These are phyloP conservation scores for Maudiozyma saulgeensis DNA, from an alignment of 805 yeast genomes.

Conservation along the genomic window DNA sequence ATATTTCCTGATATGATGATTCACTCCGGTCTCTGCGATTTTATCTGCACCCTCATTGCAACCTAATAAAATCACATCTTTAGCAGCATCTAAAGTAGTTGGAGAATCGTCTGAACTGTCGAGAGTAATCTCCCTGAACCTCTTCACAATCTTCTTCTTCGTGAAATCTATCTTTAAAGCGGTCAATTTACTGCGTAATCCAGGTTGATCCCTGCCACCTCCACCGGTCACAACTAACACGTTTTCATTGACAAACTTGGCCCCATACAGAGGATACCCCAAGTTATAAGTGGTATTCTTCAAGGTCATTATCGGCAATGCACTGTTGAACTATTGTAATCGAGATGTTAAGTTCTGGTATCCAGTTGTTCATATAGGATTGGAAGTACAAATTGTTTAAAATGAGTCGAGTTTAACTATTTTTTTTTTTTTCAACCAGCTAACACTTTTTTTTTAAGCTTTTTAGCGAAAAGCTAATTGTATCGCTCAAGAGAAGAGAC, in stretches of 20 bases:
- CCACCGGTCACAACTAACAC: slow-evolving; percentile 79
- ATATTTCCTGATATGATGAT: slow-evolving; percentile 66
- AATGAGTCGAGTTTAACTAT: background rate
- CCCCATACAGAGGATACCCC: slow-evolving; percentile 77
- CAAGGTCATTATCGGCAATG: slow-evolving; percentile 15
- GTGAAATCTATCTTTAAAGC: slow-evolving; percentile 51
- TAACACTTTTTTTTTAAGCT: too few relatives aligned
- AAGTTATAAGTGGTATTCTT: slow-evolving; percentile 22
- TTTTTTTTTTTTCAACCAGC: background rate
- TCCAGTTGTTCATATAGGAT: too few relatives aligned
- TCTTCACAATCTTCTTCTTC: slow-evolving; percentile 38
- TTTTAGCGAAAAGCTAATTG: too few relatives aligned
- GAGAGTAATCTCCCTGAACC: slow-evolving; percentile 52
- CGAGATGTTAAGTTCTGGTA: too few relatives aligned
- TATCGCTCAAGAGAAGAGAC: too few relatives aligned
- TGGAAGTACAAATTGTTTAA: too few relatives aligned
- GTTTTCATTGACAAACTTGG: slow-evolving; percentile 53
- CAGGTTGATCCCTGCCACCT: slow-evolving; percentile 90
- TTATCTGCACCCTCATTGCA: slow-evolving; percentile 59
- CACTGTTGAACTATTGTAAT: background rate
- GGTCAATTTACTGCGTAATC: slow-evolving; percentile 75
- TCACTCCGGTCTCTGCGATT: slow-evolving; percentile 46
- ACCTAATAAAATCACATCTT: slow-evolving; percentile 52
- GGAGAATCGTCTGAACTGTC: slow-evolving; percentile 77
- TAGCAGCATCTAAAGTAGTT: slow-evolving; percentile 53